Conservation (phyloP, 495 filamentous ascomycete species). For the Penicillium atrosanguineum region DNA sequence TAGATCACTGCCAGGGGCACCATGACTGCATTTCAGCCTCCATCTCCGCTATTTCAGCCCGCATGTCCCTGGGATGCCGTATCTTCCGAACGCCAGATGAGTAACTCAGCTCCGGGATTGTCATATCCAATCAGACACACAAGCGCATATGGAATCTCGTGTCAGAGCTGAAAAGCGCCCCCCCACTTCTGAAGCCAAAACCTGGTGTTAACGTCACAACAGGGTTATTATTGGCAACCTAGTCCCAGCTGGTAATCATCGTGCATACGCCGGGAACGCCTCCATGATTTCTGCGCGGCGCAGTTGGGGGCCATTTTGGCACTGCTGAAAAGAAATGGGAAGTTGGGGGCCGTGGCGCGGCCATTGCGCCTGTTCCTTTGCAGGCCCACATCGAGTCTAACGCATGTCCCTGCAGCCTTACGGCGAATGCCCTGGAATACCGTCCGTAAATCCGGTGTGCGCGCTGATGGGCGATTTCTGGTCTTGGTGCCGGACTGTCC, state of each 20-base stretch:
- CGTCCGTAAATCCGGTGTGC: constrained; percentile 7
- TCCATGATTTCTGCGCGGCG: constrained; percentile 6
- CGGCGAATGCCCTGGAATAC: constrained; percentile 2
- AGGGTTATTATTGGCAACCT: constrained; percentile 18
- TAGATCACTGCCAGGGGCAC: background rate
- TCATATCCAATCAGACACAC: background rate
- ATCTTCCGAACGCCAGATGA: background rate
- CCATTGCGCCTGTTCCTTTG: constrained; percentile 12
- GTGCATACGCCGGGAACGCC: constrained; percentile 5
- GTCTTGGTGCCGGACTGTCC: constrained; percentile 7
- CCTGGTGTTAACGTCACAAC: background rate
- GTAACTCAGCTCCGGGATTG: background rate
- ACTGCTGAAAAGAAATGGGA: constrained; percentile 10
- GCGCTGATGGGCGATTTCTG: background rate
- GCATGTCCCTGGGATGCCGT: constrained; percentile 1
- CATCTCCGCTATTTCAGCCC: background rate
- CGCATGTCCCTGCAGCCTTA: constrained; percentile 30
- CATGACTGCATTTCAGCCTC: constrained; percentile 15
- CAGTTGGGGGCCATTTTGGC: background rate
- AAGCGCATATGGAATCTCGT: background rate
- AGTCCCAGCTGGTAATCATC: constrained; percentile 3
- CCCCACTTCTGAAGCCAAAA: constrained; percentile 5
- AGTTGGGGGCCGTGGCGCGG: constrained; percentile 19
- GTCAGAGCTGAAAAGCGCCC: constrained; percentile 24
- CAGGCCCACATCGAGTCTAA: constrained; percentile 9